Percentiles rank a stretch among this genome's conserved stretches.
phyloP scores from a whole-genome alignment of 371 early-diverging fungal genomes.

The Mucor lusitanicus region DNA sequence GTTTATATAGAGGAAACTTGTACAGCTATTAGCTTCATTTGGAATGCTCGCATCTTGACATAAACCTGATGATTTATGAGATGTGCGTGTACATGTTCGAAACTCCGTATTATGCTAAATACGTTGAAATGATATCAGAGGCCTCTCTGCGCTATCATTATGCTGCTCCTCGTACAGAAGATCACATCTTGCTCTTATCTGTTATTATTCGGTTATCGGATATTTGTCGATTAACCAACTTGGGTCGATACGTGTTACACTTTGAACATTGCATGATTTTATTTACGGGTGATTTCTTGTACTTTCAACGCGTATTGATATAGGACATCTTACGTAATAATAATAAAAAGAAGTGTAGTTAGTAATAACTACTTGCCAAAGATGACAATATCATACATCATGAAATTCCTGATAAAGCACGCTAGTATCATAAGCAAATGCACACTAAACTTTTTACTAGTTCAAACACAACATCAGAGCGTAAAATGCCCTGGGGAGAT shows the following conservation, averaged over 20 bases:
- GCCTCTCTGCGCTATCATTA: neutral
- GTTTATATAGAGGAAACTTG: neutral
- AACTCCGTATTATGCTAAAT: constrained; percentile 9
- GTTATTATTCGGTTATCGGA: no score
- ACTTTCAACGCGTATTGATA: no score
- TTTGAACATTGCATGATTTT: neutral
- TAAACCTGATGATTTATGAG: neutral
- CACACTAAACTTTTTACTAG: no score
- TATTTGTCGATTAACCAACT: neutral
- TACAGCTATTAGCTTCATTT: neutral
- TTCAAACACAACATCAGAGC: no score
- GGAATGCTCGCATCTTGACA: neutral
- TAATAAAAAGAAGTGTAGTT: no score
- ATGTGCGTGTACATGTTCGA: neutral
- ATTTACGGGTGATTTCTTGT: neutral
- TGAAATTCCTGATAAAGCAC: neutral
- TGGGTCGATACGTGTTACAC: neutral
- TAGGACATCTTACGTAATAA: no score
- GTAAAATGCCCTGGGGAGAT: no score
- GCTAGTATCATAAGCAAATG: no score
- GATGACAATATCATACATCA: neutral
- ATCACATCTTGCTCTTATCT: neutral
- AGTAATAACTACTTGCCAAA: no score
- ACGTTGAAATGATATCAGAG: constrained; percentile 12
- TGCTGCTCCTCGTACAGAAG: neutral